Evolutionary conservation across 2,329 filamentous ascomycete genomes (phyloP).

Genomic region (Ascosphaera pollenicola): DNA sequence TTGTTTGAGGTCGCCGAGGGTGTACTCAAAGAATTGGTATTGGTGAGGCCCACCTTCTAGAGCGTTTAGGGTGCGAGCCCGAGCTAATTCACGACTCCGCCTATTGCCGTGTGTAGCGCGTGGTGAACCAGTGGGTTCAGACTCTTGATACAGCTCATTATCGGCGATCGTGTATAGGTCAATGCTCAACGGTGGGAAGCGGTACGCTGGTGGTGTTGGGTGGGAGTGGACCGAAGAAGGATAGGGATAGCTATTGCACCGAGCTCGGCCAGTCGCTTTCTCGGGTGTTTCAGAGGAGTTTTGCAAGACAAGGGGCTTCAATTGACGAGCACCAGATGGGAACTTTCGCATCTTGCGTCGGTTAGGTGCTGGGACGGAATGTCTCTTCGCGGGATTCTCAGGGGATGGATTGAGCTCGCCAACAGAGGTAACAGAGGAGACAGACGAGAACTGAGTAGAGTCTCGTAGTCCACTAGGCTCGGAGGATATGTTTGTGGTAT

Average conservation of each 20-base stretch:
- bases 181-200: neutral
- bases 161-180: neutral
- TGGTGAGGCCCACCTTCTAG: constrained; percentile 10
- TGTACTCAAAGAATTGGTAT: constrained; percentile 9
- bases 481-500: neutral
- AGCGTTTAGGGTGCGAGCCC: constrained; percentile 9
- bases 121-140: neutral
- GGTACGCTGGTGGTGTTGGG: neutral
- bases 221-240: neutral
- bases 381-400: constrained; percentile 6
- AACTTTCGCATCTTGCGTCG: constrained; percentile 14
- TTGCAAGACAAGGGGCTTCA: constrained; percentile 15
- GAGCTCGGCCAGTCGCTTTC: neutral
- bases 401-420: constrained; percentile 3
- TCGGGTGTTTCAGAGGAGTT: constrained; percentile 2
- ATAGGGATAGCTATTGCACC: constrained; percentile 1
- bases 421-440: constrained; percentile 7
- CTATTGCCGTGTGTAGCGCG: neutral
- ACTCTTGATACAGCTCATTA: neutral
- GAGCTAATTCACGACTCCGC: neutral
- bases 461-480: neutral
- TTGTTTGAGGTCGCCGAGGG: constrained; percentile 20
- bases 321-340: constrained; percentile 13
- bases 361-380: neutral
- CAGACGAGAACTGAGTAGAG: constrained; percentile 7